phyloP scores from a whole-genome alignment of 1,139 yeast species.

The Debaryomyces singareniensis region DNA sequence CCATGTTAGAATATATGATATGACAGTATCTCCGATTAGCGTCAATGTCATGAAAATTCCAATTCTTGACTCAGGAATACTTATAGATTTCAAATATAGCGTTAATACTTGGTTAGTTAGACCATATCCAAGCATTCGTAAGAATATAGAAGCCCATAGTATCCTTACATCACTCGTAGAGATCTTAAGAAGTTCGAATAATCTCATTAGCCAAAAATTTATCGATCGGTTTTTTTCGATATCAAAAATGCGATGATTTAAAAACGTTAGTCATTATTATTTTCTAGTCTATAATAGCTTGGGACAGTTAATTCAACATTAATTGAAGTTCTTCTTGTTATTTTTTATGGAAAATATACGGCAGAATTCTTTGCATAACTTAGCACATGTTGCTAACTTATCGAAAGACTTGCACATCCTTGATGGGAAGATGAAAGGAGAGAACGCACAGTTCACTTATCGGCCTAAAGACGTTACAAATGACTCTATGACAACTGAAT shows the following conservation, averaged over 20 bases:
- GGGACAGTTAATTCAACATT: constrained; percentile 4
- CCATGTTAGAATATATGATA: constrained; percentile 72
- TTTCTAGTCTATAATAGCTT: not conserved
- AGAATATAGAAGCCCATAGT: constrained; percentile 64
- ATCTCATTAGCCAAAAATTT: no score
- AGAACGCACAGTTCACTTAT: not conserved
- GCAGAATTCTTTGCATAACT: constrained; percentile 28
- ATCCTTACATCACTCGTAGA: constrained; percentile 47
- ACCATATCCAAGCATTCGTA: constrained; percentile 75
- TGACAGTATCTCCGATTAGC: constrained; percentile 67
- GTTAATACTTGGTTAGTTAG: constrained; percentile 77
- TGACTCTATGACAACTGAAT: not conserved
- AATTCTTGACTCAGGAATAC: constrained; percentile 50
- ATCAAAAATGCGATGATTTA: no score
- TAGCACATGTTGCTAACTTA: constrained; percentile 43
- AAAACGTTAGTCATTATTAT: not conserved
- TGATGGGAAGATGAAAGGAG: constrained; percentile 19
- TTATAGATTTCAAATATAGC: constrained; percentile 53
- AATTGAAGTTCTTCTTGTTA: no score
- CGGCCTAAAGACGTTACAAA: not conserved
- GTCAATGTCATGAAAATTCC: constrained; percentile 85
- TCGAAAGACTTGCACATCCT: constrained; percentile 34
- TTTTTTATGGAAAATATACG: constrained; percentile 11
- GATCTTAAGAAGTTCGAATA: constrained; percentile 9
- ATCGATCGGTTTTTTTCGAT: no score